Evolutionary conservation across 225 moss, liverwort and hornwort genomes (phyloP).

Genomic region (Climacium dendroides): DNA sequence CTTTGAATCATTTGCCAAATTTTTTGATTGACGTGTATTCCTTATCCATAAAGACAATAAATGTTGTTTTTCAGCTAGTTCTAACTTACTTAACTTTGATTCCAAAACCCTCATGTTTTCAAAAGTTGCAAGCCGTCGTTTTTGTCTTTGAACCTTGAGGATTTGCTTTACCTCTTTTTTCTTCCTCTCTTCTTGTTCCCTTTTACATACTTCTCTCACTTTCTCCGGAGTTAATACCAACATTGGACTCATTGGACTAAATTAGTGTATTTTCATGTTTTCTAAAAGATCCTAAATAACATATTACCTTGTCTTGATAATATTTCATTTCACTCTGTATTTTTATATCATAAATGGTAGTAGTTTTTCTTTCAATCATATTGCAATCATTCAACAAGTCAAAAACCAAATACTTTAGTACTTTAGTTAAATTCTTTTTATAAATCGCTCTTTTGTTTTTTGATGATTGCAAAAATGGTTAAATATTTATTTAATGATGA

Average conservation of each 20-base stretch:
- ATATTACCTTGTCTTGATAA: neutral
- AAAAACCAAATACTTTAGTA: neutral
- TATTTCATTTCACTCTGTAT: neutral
- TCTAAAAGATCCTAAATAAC: neutral
- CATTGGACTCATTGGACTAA: neutral
- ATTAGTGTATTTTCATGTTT: neutral
- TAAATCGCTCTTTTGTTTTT: neutral
- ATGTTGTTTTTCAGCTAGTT: slow-evolving; percentile 2
- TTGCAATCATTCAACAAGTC: neutral
- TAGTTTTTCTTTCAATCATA: neutral
- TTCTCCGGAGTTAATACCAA: neutral
- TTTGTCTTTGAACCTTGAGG: neutral
- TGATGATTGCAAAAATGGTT: neutral
- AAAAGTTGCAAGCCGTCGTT: neutral
- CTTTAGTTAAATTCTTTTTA: neutral
- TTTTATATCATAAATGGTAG: neutral
- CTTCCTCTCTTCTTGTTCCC: neutral
- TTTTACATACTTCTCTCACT: slow-evolving; percentile 21
- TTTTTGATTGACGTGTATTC: neutral
- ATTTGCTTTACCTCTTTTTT: neutral
- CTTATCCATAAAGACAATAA: slow-evolving; percentile 14
- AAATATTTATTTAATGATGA: neutral
- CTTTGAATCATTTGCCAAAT: neutral
- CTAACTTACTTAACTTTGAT: neutral
- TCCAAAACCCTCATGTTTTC: slow-evolving; percentile 2